Conservation (phyloP, 179 eudicot genomes). For the Beta lomatogona region DNA sequence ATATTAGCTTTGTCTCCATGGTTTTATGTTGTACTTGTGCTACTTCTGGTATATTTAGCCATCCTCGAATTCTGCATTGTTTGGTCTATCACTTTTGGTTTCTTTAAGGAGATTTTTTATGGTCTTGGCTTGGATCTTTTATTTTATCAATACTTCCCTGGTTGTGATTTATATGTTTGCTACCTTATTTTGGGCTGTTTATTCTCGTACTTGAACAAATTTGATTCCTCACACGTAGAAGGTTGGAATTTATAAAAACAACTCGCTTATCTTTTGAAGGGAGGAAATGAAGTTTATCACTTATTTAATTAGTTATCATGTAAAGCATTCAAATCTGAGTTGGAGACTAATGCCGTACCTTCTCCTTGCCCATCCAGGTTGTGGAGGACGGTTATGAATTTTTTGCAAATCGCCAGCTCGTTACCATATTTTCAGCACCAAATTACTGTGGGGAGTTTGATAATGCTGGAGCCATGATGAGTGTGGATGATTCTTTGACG, state of each 20-base stretch:
- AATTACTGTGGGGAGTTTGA: conserved; percentile 86
- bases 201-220: not conserved
- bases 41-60: not conserved
- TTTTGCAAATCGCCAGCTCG: conserved; percentile 71
- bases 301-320: not conserved
- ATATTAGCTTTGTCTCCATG: not conserved
- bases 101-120: not conserved
- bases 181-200: not conserved
- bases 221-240: not conserved
- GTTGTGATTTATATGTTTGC: not conserved
- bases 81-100: not conserved
- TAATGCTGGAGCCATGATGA: conserved; percentile 87
- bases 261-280: not conserved
- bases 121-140: not conserved
- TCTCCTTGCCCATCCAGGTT: conserved; percentile 39
- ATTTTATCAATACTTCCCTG: not conserved
- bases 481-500: conserved; percentile 73
- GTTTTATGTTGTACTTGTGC: not conserved
- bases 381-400: conserved; percentile 87
- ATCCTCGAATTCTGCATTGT: not conserved
- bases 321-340: not conserved
- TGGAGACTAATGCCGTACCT: conserved; percentile 3
- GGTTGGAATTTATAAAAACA: not conserved
- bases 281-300: not conserved
- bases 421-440: conserved; percentile 77